phyloP scores from a whole-genome alignment of 306 rosid genomes.

The Vicia villosa region DNA sequence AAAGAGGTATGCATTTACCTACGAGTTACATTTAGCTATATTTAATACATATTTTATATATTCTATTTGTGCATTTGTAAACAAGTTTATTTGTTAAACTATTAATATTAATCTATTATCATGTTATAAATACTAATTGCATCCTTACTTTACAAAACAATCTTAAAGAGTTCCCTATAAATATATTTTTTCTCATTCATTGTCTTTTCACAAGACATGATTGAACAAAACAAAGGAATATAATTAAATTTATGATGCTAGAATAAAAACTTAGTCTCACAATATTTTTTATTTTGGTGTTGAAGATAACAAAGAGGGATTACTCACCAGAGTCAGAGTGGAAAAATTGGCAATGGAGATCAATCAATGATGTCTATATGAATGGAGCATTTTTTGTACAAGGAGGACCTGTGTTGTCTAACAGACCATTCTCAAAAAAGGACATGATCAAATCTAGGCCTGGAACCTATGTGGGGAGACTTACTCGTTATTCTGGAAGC shows the following conservation, averaged over 20 bases:
- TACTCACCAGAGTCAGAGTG: conserved; percentile 43
- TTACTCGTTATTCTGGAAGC: conserved; percentile 57
- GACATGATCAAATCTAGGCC: conserved; percentile 58
- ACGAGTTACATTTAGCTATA: neutral
- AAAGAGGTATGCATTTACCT: neutral
- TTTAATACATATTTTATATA: neutral
- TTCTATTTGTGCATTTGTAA: no score
- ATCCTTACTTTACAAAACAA: neutral
- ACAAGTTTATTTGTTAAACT: no score
- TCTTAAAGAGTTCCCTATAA: no score
- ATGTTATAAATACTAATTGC: no score
- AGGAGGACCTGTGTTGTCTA: conserved; percentile 33
- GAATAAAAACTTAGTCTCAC: no score
- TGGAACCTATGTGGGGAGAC: conserved; percentile 48
- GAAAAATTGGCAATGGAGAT: conserved; percentile 76
- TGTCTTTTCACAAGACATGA: no score
- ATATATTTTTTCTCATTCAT: no score
- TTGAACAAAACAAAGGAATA: no score
- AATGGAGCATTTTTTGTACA: conserved; percentile 68
- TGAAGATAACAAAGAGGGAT: conserved; percentile 72
- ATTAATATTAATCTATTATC: no score
- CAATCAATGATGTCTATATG: conserved; percentile 57
- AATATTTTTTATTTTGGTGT: neutral
- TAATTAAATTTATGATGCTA: no score
- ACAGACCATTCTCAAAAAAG: conserved; percentile 36